Evolutionary conservation across 2,329 filamentous ascomycete species (phyloP).

Genomic region (Penicillium griseofulvum): DNA sequence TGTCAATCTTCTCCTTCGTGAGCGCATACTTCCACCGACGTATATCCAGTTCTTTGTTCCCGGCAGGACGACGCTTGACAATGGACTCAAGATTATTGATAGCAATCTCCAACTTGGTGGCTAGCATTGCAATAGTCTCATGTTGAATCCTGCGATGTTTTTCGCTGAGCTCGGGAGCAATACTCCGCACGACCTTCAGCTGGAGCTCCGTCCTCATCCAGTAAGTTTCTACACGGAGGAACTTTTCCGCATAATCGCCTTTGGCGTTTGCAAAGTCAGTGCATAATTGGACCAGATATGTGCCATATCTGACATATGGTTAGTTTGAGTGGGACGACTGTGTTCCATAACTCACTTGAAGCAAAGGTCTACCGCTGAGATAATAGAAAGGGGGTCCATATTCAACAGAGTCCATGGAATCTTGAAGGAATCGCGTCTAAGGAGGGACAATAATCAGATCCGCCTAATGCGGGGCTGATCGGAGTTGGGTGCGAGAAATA

Average conservation of each 20-base stretch:
- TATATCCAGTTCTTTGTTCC: background rate
- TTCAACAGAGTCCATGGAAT: background rate
- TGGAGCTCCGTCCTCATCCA: background rate
- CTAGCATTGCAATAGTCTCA: background rate
- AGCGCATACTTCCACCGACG: background rate
- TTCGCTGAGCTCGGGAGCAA: background rate
- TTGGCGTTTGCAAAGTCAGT: background rate
- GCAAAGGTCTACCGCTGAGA: background rate
- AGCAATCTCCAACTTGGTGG: background rate
- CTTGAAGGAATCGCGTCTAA: background rate
- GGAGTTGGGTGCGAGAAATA: no score
- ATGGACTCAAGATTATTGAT: background rate
- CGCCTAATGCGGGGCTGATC: background rate
- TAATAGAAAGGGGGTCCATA: background rate
- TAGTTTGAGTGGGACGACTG: background rate
- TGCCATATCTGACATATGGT: background rate
- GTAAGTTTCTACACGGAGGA: background rate
- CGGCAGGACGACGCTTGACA: background rate
- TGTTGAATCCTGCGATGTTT: background rate
- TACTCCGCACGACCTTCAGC: background rate
- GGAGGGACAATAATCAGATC: background rate
- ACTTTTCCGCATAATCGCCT: background rate
- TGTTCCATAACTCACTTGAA: background rate
- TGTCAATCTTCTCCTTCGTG: constrained; percentile 9
- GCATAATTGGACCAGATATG: background rate